Conservation (phyloP, 768 basidiomycete genomes). For the Lepiota venenata region DNA sequence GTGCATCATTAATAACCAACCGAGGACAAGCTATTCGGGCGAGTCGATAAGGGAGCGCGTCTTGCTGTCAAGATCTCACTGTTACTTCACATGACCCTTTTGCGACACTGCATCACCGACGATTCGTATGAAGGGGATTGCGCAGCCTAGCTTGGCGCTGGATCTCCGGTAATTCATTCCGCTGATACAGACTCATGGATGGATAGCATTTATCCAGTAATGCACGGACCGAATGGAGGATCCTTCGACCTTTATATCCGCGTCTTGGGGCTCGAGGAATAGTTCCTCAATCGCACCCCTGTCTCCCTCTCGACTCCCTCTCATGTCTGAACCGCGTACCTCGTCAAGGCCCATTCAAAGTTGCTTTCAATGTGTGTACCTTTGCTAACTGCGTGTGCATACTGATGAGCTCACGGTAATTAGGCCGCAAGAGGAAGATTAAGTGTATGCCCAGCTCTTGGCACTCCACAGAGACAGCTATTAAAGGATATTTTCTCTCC, state of each 20-base stretch:
- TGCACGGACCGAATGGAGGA: background rate
- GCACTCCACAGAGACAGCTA: background rate
- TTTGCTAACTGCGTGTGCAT: background rate
- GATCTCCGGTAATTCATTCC: background rate
- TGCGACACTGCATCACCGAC: background rate
- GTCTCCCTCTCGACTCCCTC: background rate
- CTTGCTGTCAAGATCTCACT: background rate
- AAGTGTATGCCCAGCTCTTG: constrained; percentile 17
- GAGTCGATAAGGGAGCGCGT: background rate
- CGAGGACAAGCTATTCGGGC: background rate
- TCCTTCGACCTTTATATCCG: background rate
- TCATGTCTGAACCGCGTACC: constrained; percentile 13
- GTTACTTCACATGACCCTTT: background rate
- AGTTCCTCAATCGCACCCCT: background rate
- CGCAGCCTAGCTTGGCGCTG: constrained; percentile 2
- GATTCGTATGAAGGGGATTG: constrained; percentile 1
- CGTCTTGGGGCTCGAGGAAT: too few relatives aligned
- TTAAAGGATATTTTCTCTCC: background rate
- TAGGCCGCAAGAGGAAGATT: constrained; percentile 27
- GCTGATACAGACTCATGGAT: background rate
- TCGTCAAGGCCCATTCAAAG: constrained; percentile 24
- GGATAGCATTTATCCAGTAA: background rate
- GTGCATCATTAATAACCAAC: too few relatives aligned
- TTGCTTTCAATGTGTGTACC: constrained; percentile 23
- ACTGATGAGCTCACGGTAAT: background rate